A percentile compares a stretch with the other conserved stretches of the same genome.
phyloP scores from a whole-genome alignment of 495 filamentous ascomycete genomes.

The Cudoniella acicularis region DNA sequence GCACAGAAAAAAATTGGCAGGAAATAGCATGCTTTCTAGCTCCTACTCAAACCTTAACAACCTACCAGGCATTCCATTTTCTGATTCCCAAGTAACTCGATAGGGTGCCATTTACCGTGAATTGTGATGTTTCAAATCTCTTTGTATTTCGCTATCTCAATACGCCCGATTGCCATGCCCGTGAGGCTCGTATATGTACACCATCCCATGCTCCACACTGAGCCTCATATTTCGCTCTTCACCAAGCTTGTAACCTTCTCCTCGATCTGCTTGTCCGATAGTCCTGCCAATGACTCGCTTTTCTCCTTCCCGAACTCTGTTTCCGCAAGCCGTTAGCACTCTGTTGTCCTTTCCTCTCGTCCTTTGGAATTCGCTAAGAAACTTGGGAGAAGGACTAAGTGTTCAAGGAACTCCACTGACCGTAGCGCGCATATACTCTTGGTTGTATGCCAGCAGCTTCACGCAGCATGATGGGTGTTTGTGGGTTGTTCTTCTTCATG shows the following conservation, averaged over 20 bases:
- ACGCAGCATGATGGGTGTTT: constrained; percentile 89
- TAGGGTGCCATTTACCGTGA: no score
- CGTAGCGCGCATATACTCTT: constrained; percentile 88
- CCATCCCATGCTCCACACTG: background rate
- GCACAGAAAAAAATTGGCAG: no score
- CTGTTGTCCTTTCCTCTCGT: no score
- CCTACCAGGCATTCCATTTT: no score
- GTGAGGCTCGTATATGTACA: constrained; percentile 19
- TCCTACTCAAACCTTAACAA: no score
- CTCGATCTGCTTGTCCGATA: constrained; percentile 91
- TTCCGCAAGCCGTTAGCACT: background rate
- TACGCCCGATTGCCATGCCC: no score
- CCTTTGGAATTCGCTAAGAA: no score
- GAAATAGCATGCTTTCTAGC: no score
- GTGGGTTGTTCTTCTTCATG: constrained; percentile 98
- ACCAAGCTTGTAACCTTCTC: constrained; percentile 79
- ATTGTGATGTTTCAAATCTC: background rate
- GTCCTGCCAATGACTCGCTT: constrained; percentile 69
- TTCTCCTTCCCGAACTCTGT: constrained; percentile 86
- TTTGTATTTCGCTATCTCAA: background rate
- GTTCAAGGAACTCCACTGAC: constrained; percentile 48
- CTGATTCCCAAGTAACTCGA: no score
- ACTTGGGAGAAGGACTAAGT: no score
- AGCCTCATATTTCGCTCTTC: constrained; percentile 41
- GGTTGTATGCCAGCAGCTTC: constrained; percentile 81